Percentiles rank a stretch among this genome's conserved stretches.
Conservation (phyloP, 148 eudicot genomes). For the Suaeda aralocaspica region DNA sequence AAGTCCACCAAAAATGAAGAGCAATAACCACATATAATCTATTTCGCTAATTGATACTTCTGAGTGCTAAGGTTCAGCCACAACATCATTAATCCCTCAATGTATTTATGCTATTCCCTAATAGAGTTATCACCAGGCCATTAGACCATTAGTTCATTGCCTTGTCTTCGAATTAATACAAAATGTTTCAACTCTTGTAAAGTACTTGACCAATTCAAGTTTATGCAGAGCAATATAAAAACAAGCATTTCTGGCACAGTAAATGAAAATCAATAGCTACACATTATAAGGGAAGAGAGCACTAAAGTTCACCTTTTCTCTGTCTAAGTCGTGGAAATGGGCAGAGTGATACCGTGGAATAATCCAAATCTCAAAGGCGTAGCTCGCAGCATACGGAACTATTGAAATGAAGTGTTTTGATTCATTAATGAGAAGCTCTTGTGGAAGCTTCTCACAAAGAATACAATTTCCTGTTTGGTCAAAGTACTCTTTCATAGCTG, state of each 20-base stretch:
- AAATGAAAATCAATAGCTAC: background rate
- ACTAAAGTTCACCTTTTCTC: conserved; percentile 50
- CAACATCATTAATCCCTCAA: no score
- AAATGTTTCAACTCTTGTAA: background rate
- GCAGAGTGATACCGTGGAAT: conserved; percentile 67
- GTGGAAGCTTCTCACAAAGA: conserved; percentile 53
- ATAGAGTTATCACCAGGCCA: no score
- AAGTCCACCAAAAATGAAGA: background rate
- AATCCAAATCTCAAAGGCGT: conserved; percentile 95
- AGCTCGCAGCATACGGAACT: conserved; percentile 82
- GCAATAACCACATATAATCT: background rate
- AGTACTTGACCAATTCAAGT: background rate
- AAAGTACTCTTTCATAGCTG: conserved; percentile 67
- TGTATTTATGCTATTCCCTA: no score
- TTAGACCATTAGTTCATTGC: no score
- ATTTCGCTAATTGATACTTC: background rate
- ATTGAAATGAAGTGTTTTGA: conserved; percentile 67
- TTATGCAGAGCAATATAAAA: background rate
- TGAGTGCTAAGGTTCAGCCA: background rate
- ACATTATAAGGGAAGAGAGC: background rate
- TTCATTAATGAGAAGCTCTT: conserved; percentile 53
- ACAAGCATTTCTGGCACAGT: no score
- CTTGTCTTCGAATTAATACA: no score
- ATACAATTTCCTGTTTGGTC: conserved; percentile 72
- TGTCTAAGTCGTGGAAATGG: conserved; percentile 75